Base-by-base conservation (phyloP, 306 rosid genomes). In the Bauhinia variegata region DNA sequence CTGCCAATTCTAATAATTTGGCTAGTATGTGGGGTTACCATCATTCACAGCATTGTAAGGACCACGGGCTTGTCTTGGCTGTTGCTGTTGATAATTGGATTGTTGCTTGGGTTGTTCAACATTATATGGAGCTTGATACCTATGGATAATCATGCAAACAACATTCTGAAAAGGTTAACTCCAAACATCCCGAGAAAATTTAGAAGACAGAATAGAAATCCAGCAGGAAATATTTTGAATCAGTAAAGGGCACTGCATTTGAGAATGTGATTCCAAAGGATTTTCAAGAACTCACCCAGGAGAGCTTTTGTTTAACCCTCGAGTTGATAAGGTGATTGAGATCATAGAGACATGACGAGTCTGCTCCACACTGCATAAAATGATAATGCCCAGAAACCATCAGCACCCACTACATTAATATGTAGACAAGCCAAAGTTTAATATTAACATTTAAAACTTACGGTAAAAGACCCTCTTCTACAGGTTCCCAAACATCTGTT, bases 381-480 rank as follows among this genome's bases (percentile, higher is more conserved):
- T 8, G 50, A 69, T 5, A 11, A 70, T 13, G 42, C 38, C 69
- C 23, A 87, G 54, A 17, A 64, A 68, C 6, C 37, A n/a, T n/a
- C 39, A 11, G 44, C 62, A 31, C 33, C 36, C 49, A 33, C 56
- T 1, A 58, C n/a, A 36, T 41, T 5, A 65, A 31, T 33, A 84
- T 54, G 41, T 10, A 70, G 33, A 28, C 17, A 48, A 41, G n/a
- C 18, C 13, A 5, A 28, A 82, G 46, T 5, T 37, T 44, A 36
- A 73, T 65, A 37, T 28, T 44, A 17, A 70, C 64, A 34, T 11
- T 5, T 16, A 60, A 57, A 52, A 84, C 98, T 81, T 85, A 93
- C 97, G 98, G 96, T 30, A 81, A 87, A 74, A 93, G 98, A 79
- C 98, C 98, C 84, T 93, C 98, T 78, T 93, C 98, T 74, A 93